A percentile compares a stretch with the other conserved stretches of the same genome.
Conservation (phyloP, 108 stramenopile species). For the Cyclotella sp. region DNA sequence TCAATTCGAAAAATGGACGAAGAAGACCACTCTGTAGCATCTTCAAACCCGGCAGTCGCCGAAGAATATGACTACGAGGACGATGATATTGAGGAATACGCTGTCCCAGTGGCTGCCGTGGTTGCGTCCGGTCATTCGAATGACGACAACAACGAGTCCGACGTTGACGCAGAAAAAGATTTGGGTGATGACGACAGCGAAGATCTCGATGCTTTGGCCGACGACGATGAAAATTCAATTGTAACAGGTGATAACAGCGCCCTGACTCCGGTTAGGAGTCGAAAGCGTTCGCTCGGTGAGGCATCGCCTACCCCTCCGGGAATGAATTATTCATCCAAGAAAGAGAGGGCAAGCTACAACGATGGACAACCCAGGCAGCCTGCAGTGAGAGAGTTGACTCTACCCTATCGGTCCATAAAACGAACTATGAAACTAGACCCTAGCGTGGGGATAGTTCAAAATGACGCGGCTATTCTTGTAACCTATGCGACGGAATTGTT, state of each 20-base stretch:
- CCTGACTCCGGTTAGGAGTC: slow-evolving; percentile 7
- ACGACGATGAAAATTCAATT: slow-evolving; percentile 25
- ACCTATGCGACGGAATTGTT: slow-evolving; percentile 82
- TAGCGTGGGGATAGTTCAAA: slow-evolving; percentile 85
- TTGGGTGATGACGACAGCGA: slow-evolving; percentile 1
- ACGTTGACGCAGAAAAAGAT: slow-evolving; percentile 14
- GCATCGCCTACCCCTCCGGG: slow-evolving; percentile 9
- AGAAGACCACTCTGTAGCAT: slow-evolving; percentile 15
- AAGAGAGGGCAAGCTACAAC: slow-evolving; percentile 10
- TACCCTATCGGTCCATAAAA: slow-evolving; percentile 85
- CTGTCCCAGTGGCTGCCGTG: slow-evolving; percentile 2
- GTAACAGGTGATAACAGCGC: slow-evolving; percentile 13
- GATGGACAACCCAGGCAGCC: slow-evolving; percentile 37
- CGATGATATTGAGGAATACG: slow-evolving; percentile 2
- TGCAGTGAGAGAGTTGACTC: slow-evolving; percentile 73
- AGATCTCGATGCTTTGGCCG: slow-evolving; percentile 14
- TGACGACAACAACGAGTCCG: slow-evolving; percentile 3
- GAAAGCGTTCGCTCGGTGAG: slow-evolving; percentile 16
- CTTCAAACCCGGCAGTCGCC: slow-evolving; percentile 15
- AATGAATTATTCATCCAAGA: background rate
- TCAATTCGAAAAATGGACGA: slow-evolving; percentile 5
- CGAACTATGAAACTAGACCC: slow-evolving; percentile 87
- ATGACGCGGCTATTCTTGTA: slow-evolving; percentile 85
- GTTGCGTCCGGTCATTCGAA: slow-evolving; percentile 2
- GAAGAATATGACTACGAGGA: slow-evolving; percentile 4